A percentile compares a stretch with the other conserved stretches of the same genome.
These are phyloP conservation scores for Dispira simplex DNA, from an alignment of 192 early-diverging fungal genomes.

Conservation along the genomic window DNA sequence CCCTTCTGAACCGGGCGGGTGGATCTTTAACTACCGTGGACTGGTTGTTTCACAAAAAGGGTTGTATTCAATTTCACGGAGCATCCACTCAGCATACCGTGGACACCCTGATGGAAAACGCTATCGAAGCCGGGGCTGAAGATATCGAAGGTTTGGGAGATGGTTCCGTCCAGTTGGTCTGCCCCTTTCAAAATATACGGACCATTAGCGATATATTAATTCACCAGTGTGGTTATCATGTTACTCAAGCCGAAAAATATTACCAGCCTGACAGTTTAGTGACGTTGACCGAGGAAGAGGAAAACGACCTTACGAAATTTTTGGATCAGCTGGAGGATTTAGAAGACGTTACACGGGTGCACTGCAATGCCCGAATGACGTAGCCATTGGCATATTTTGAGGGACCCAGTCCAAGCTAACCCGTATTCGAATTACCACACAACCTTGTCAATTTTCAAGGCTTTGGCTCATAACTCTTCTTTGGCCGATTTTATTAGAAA, in stretches of 20 bases:
- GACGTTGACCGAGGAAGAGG: slow-evolving; percentile 25
- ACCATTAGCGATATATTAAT: slow-evolving; percentile 26
- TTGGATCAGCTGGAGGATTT: slow-evolving; percentile 38
- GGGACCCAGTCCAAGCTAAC: too few species aligned
- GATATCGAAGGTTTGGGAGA: slow-evolving; percentile 36
- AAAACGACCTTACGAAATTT: slow-evolving; percentile 28
- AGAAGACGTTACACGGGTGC: slow-evolving; percentile 46
- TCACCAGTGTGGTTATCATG: slow-evolving; percentile 26
- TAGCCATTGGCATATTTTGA: too few species aligned
- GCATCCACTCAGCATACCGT: slow-evolving; percentile 25
- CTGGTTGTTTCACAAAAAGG: slow-evolving; percentile 54
- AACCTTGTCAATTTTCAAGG: too few species aligned
- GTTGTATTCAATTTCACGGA: slow-evolving; percentile 33
- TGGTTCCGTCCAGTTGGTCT: slow-evolving; percentile 35
- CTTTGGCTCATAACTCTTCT: too few species aligned
- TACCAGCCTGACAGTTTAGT: slow-evolving; percentile 34
- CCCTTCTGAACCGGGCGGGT: slow-evolving; percentile 31
- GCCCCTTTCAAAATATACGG: slow-evolving; percentile 32
- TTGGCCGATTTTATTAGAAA: too few species aligned
- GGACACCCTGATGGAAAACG: slow-evolving; percentile 39
- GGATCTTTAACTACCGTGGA: slow-evolving; percentile 41
- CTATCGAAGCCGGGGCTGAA: slow-evolving; percentile 39
- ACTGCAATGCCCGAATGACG: slow-evolving; percentile 22
- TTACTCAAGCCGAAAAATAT: slow-evolving; percentile 36
- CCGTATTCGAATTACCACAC: too few species aligned